Conservation (phyloP, 2,329 filamentous ascomycete genomes). For the Colletotrichum destructivum region DNA sequence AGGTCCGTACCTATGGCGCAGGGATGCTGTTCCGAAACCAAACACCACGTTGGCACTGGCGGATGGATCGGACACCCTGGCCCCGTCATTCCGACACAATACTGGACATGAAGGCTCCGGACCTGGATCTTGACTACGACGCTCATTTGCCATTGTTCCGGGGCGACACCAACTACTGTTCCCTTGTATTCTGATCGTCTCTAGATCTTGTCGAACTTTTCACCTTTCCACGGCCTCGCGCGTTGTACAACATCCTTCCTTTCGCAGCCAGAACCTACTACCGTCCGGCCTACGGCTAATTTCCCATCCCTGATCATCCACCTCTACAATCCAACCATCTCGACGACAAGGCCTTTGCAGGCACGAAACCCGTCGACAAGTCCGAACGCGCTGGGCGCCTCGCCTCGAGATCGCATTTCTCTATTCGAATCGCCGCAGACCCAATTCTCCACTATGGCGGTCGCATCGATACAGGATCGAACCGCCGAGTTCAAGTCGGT, state of each 20-base stretch:
- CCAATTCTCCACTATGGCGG: conserved; percentile 65
- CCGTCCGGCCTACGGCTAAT: conserved; percentile 12
- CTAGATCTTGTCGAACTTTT: background rate
- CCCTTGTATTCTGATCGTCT: background rate
- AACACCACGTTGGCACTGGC: conserved; percentile 28
- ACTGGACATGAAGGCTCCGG: background rate
- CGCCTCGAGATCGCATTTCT: background rate
- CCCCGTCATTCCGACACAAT: conserved; percentile 28
- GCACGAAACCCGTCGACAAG: conserved; percentile 4
- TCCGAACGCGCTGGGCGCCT: conserved; percentile 28
- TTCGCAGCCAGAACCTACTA: background rate
- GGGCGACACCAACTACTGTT: conserved; percentile 2
- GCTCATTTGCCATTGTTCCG: conserved; percentile 2
- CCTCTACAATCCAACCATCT: conserved; percentile 1
- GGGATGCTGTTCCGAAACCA: conserved; percentile 18
- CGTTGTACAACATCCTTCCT: conserved; percentile 27
- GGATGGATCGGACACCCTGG: conserved; percentile 41
- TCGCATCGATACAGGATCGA: conserved; percentile 92
- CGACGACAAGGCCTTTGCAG: conserved; percentile 3
- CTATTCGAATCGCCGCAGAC: background rate
- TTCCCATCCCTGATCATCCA: conserved; percentile 16
- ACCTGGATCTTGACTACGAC: conserved; percentile 5
- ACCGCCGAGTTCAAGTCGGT: conserved; percentile 96
- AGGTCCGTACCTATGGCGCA: background rate
- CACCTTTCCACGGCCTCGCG: background rate